Evolutionary conservation across 2,329 filamentous ascomycete genomes (phyloP).

Genomic region (Claviceps spartinae): DNA sequence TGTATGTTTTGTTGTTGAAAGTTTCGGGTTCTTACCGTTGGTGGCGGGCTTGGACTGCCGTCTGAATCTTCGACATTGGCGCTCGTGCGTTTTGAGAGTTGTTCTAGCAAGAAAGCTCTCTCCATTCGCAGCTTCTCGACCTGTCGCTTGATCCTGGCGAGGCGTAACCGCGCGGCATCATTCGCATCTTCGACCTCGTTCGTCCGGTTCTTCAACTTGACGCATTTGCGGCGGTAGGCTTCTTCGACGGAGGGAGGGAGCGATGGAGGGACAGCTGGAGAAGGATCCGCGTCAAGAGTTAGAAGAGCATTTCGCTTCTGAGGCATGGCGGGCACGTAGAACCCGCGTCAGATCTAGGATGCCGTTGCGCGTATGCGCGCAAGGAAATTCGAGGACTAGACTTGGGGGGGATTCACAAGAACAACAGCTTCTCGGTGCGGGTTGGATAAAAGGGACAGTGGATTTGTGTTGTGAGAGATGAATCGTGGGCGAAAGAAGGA

Average conservation of each 20-base stretch:
- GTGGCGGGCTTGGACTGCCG: constrained; percentile 65
- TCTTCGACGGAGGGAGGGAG: constrained; percentile 85
- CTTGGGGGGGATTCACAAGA: neutral
- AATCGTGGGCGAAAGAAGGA: neutral
- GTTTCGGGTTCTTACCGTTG: constrained; percentile 43
- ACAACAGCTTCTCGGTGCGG: neutral
- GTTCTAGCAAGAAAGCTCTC: constrained; percentile 60
- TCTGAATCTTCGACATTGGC: constrained; percentile 66
- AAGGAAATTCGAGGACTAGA: neutral
- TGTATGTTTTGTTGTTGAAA: neutral
- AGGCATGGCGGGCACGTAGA: constrained; percentile 16
- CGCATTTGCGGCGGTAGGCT: constrained; percentile 92
- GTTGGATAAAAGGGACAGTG: neutral
- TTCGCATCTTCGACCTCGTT: constrained; percentile 88
- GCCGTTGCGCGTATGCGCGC: neutral
- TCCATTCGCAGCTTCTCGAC: constrained; percentile 87
- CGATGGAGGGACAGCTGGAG: constrained; percentile 38
- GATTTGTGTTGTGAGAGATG: neutral
- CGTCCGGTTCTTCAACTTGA: constrained; percentile 82
- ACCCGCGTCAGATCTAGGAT: too few relatives aligned
- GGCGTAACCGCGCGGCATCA: constrained; percentile 66
- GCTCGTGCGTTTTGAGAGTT: constrained; percentile 61
- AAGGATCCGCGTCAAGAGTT: constrained; percentile 20
- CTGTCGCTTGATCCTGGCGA: constrained; percentile 66
- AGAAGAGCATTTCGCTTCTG: constrained; percentile 22